Conservation (phyloP, 2,329 filamentous ascomycete genomes). For the Didymella sp. region DNA sequence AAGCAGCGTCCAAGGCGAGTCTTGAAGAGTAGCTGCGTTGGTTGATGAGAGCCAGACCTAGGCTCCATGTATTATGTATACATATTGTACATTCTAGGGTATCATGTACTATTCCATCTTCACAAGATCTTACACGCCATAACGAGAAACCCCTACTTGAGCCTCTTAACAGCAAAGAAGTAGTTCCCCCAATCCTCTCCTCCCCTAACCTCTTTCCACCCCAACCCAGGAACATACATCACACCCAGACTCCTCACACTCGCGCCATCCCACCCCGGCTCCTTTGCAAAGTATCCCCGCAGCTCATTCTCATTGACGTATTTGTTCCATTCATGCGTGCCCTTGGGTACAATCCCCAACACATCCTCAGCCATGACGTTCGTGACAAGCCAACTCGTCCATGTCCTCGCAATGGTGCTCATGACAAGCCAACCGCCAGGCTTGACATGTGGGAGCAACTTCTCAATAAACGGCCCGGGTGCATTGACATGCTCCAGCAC, state of each 20-base stretch:
- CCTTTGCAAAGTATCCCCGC: slow-evolving; percentile 54
- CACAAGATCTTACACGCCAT: not conserved
- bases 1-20: not conserved
- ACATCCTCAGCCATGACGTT: slow-evolving; percentile 91
- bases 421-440: slow-evolving; percentile 93
- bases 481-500: slow-evolving; percentile 90
- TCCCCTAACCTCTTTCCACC: slow-evolving; percentile 83
- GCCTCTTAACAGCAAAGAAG: slow-evolving; percentile 79
- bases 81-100: slow-evolving; percentile 34
- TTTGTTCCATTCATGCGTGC: slow-evolving; percentile 96
- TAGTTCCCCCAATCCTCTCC: slow-evolving; percentile 93
- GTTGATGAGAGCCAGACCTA: not conserved
- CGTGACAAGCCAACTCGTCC: slow-evolving; percentile 89
- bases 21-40: not conserved
- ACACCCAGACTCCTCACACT: slow-evolving; percentile 75
- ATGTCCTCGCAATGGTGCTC: slow-evolving; percentile 89
- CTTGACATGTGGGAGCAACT: slow-evolving; percentile 75
- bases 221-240: slow-evolving; percentile 86
- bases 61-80: slow-evolving; percentile 14
- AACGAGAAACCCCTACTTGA: not conserved
- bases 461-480: slow-evolving; percentile 75
- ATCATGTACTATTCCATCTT: slow-evolving; percentile 28
- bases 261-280: slow-evolving; percentile 54
- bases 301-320: slow-evolving; percentile 90
- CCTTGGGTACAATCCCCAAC: slow-evolving; percentile 83